Evolutionary conservation across 495 filamentous ascomycete species (phyloP), one percentile per base, ranked within the genome.

Genomic region (Extremus antarcticus): DNA sequence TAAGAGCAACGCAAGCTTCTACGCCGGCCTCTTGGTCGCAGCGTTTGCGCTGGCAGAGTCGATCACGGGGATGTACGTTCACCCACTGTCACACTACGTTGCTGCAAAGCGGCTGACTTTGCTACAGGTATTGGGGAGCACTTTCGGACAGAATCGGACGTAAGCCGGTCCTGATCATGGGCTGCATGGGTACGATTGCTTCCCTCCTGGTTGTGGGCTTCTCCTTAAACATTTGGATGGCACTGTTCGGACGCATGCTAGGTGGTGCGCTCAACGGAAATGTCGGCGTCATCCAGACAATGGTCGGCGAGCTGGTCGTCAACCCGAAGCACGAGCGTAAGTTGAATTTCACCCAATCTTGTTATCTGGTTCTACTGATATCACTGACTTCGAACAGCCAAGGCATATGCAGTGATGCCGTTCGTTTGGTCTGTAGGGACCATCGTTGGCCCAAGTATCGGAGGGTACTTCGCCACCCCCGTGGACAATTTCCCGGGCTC

Each of bases 371-470:
- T 55, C 40, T 21, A 3, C 19, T 51, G 24, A 52, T 35, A 19
- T 1, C 50, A 22, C 39, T 53, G n/a, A 57, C 56, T 49, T 52
- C 46, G 59, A 54, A 55, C 57, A 88, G 85, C 86, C 53, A 77
- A 79, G 60, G 87, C 86, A 21, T 92, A 85, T 67, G 83, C 87
- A 7, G 77, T 92, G 25, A 84, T 91, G 87, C 88, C 87, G 13
- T 91, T 91, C 66, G 84, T 90, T 25, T 94, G 87, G 88, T 84
- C 79, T 24, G 82, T 94, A 55, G 88, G 87, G 32, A 90, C 86
- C 19, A 90, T 90, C 53, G 78, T 90, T 54, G 88, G 88, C 4
- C 87, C 87, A 63, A 81, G 83, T 38, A 85, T 91, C 63, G 87
- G 87, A 54, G 87, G 87, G 23, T 79, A 82, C 29, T 84, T 90